phyloP scores from a whole-genome alignment of 768 basidiomycete species.

The Sporobolomyces roseus region DNA sequence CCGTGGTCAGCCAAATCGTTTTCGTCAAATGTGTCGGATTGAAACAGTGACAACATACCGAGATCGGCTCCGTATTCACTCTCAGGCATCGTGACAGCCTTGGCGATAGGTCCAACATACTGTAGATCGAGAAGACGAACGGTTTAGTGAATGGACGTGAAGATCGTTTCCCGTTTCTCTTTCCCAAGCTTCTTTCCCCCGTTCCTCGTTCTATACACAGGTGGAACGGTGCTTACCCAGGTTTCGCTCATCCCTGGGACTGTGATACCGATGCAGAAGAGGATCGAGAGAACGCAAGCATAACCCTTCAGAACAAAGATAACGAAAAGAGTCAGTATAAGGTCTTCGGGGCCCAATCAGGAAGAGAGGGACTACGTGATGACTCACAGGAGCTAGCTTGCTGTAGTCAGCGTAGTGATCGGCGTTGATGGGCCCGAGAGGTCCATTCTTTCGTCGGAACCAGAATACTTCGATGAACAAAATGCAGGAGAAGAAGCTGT shows the following conservation, averaged over 20 bases:
- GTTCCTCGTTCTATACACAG: too few species aligned
- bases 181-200: too few species aligned
- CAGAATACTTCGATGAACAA: slow-evolving; percentile 23
- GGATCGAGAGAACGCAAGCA: slow-evolving; percentile 26
- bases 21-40: too few species aligned
- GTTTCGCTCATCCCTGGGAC: slow-evolving; percentile 21
- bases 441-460: slow-evolving; percentile 23
- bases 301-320: not conserved
- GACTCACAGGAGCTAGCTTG: slow-evolving; percentile 29
- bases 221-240: too few species aligned
- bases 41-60: too few species aligned
- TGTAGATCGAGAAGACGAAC: too few species aligned
- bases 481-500: slow-evolving; percentile 17
- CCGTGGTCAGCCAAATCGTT: too few species aligned
- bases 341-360: not conserved
- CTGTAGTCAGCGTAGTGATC: slow-evolving; percentile 34
- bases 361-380: too few species aligned
- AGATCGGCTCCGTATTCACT: slow-evolving; percentile 26
- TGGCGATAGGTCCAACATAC: slow-evolving; percentile 29
- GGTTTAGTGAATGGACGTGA: too few species aligned
- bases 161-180: too few species aligned
- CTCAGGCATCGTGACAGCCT: slow-evolving; percentile 13
- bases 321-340: not conserved
- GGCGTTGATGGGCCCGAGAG: slow-evolving; percentile 34
- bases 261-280: not conserved